Base-by-base conservation (phyloP, 805 yeast genomes). In the Yarrowia sp. region DNA sequence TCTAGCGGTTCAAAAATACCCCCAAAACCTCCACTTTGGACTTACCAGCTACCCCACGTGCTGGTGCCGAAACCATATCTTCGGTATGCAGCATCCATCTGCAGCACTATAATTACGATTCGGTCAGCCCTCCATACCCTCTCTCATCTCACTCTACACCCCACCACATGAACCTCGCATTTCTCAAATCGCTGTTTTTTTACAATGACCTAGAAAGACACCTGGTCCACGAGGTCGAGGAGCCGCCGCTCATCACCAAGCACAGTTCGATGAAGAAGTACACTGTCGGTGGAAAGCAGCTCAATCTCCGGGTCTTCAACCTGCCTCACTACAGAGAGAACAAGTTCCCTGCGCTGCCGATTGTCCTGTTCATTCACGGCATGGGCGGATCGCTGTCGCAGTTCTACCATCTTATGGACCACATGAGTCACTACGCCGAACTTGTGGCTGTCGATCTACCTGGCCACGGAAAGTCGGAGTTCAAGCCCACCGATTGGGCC, bases 371-470 rank as follows among this genome's bases (percentile, higher is more conserved):
- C 68, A 74, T 93, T 19, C 98, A 92, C 79, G 98, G 98, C 0
- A 77, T 94, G 20, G 98, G 98, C 1, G 98, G 98, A 1, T 94
- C 88, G 72, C 80, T 90, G 74, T 85, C 91, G 24, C 97, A 92
- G 75, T 93, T 93, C 75, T 95, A 90, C 73, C 87, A 88, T 0
- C 78, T 91, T 44, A 77, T 91, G 9, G 87, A 86, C 34, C 80
- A 85, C 64, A 84, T 90, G 71, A 79, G 88, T 40, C 86, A 85
- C 71, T 84, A 87, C 70, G 84, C 86, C 69, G 88, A 86, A 68
- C 83, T 92, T 19, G 74, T 90, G 47, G 85, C 93, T 0, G 72
- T 93, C 15, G 98, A 93, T 75, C 79, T 92, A 64, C 97, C 97
- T 0, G 98, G 98, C 0, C 91, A 91, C 76, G 98, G 98, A 52